Conservation (phyloP, 2,329 filamentous ascomycete species). For the Neonectria sp. region DNA sequence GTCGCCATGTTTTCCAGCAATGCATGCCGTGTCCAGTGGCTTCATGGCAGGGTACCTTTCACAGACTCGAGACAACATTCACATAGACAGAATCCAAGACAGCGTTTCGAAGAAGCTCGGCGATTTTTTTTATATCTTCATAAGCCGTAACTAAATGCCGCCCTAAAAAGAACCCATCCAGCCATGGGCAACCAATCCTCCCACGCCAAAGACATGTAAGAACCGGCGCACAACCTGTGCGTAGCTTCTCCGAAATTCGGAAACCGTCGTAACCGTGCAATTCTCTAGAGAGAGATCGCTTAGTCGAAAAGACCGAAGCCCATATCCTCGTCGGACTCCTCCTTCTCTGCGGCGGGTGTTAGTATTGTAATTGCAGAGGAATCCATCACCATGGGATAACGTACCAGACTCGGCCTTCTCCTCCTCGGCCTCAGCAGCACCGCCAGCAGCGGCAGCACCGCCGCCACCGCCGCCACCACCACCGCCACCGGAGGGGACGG, state of each 20-base stretch:
- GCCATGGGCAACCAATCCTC: conserved; percentile 51
- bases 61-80: background rate
- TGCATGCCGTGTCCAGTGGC: background rate
- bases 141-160: conserved; percentile 48
- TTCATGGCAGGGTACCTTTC: accelerated
- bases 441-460: conserved; percentile 77
- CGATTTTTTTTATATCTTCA: conserved; percentile 49
- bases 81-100: background rate
- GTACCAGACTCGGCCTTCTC: conserved; percentile 81
- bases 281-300: conserved; percentile 56
- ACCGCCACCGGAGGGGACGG: conserved; percentile 92
- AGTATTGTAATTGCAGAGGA: background rate
- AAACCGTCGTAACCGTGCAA: conserved; percentile 50
- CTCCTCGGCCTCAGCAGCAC: conserved; percentile 81
- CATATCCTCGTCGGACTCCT: conserved; percentile 82
- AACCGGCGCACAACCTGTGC: conserved; percentile 51
- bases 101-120: conserved; percentile 45
- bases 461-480: conserved; percentile 80
- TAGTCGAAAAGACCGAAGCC: conserved; percentile 85
- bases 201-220: conserved; percentile 51
- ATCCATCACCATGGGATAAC: background rate
- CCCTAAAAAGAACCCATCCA: conserved; percentile 49
- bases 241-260: conserved; percentile 54
- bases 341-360: conserved; percentile 47
- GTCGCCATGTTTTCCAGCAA: background rate